Conservation (phyloP, 192 early-diverging fungal genomes). For the Coemansia sp. region DNA sequence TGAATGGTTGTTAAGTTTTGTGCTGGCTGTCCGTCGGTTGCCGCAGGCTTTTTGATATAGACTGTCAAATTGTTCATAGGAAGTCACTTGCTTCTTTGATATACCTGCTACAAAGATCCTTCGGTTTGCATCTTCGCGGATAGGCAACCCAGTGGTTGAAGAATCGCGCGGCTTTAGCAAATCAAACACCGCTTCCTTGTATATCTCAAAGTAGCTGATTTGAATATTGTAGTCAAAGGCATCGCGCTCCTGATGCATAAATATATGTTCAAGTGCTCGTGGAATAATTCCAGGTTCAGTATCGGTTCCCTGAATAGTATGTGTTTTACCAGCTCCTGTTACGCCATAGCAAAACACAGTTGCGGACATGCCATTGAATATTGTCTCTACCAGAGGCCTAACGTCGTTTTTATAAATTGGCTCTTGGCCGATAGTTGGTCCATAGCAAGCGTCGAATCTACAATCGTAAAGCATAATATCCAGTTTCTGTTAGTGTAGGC, state of each 20-base stretch:
- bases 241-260: constrained; percentile 50
- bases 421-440: constrained; percentile 39
- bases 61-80: constrained; percentile 55
- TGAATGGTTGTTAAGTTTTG: constrained; percentile 63
- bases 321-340: constrained; percentile 67
- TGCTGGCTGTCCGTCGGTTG: constrained; percentile 61
- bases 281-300: constrained; percentile 63
- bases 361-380: constrained; percentile 60
- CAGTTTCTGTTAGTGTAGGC: neutral
- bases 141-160: constrained; percentile 39
- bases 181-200: constrained; percentile 66
- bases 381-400: constrained; percentile 55
- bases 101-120: constrained; percentile 61
- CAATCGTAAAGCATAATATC: neutral
- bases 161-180: constrained; percentile 48
- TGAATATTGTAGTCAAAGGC: constrained; percentile 45
- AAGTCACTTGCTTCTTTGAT: constrained; percentile 53
- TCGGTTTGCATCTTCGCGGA: constrained; percentile 57
- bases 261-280: constrained; percentile 57
- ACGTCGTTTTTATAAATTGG: constrained; percentile 58
- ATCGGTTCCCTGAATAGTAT: constrained; percentile 61
- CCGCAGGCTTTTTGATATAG: constrained; percentile 53
- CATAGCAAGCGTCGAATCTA: constrained; percentile 60
- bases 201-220: constrained; percentile 67
- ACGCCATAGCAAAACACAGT: constrained; percentile 72